A percentile compares a stretch with the other conserved stretches of the same genome.
These are phyloP conservation scores for Syncephalis plumigaleata DNA, from an alignment of 371 early-diverging fungal species.

Conservation along the genomic window DNA sequence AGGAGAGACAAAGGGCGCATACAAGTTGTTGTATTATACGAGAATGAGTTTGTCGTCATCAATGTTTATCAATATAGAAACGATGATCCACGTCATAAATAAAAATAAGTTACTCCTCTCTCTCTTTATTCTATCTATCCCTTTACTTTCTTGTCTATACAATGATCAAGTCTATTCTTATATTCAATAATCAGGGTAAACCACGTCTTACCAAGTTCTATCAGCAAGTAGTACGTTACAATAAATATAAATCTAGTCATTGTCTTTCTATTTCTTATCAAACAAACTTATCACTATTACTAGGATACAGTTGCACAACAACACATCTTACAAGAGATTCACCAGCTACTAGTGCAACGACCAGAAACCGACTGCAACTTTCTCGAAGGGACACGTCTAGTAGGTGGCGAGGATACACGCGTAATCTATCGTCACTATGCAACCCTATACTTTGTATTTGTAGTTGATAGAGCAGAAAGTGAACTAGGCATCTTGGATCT, in stretches of 20 bases:
- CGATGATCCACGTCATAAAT: too few relatives aligned
- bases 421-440: conserved; percentile 86
- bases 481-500: conserved; percentile 89
- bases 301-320: conserved; percentile 74
- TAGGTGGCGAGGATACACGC: conserved; percentile 73
- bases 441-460: conserved; percentile 93
- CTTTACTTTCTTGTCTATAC: neutral
- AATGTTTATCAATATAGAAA: too few relatives aligned
- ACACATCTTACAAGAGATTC: conserved; percentile 67
- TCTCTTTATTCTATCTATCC: too few relatives aligned
- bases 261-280: neutral
- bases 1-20: too few relatives aligned
- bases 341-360: conserved; percentile 58
- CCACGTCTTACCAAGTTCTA: conserved; percentile 85
- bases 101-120: too few relatives aligned
- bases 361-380: conserved; percentile 85
- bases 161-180: conserved; percentile 86
- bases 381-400: conserved; percentile 65
- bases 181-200: conserved; percentile 93
- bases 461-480: conserved; percentile 86
- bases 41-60: too few relatives aligned
- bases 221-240: conserved; percentile 54
- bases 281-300: neutral
- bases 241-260: too few relatives aligned
- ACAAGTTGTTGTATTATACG: too few relatives aligned